Conservation (phyloP, 176 grass and related monocot species). For the Oryza rufipogon region DNA sequence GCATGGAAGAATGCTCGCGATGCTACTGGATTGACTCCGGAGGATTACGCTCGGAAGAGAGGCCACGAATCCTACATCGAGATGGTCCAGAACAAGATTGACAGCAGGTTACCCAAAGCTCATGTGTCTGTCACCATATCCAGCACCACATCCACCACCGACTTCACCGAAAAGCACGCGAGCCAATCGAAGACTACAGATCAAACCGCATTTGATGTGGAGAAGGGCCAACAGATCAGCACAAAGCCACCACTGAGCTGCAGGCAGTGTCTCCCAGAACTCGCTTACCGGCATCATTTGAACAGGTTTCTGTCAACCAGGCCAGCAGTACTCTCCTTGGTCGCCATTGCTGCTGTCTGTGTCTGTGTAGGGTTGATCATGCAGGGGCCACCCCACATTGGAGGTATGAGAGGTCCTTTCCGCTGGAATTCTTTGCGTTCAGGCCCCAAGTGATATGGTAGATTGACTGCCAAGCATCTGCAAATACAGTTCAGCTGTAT, state of each 20-base stretch:
- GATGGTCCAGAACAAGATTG: slow-evolving; percentile 82
- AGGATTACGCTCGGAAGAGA: slow-evolving; percentile 63
- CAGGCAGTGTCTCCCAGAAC: slow-evolving; percentile 47
- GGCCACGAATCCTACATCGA: slow-evolving; percentile 62
- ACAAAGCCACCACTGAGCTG: slow-evolving; percentile 41
- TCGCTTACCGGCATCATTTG: slow-evolving; percentile 19
- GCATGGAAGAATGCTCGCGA: slow-evolving; percentile 72
- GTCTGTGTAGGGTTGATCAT: slow-evolving; percentile 82
- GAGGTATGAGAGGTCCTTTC: slow-evolving; percentile 56
- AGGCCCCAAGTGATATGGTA: slow-evolving; percentile 56
- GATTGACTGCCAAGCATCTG: not conserved
- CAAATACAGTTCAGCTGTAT: not conserved
- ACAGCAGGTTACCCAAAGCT: slow-evolving; percentile 39
- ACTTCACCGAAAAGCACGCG: slow-evolving; percentile 20
- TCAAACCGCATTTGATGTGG: slow-evolving; percentile 39
- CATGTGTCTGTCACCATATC: slow-evolving; percentile 48
- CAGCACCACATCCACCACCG: slow-evolving; percentile 20
- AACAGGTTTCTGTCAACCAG: slow-evolving; percentile 63
- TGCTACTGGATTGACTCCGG: slow-evolving; percentile 61
- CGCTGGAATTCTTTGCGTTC: slow-evolving; percentile 58
- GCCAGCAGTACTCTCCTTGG: slow-evolving; percentile 62
- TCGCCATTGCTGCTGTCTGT: slow-evolving; percentile 79
- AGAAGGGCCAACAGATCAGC: slow-evolving; percentile 24
- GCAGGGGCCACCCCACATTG: slow-evolving; percentile 60
- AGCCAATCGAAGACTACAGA: slow-evolving; percentile 9